These are phyloP conservation scores for Thalia dealbata DNA, from an alignment of 176 grass and related monocot species.

Conservation along the genomic window DNA sequence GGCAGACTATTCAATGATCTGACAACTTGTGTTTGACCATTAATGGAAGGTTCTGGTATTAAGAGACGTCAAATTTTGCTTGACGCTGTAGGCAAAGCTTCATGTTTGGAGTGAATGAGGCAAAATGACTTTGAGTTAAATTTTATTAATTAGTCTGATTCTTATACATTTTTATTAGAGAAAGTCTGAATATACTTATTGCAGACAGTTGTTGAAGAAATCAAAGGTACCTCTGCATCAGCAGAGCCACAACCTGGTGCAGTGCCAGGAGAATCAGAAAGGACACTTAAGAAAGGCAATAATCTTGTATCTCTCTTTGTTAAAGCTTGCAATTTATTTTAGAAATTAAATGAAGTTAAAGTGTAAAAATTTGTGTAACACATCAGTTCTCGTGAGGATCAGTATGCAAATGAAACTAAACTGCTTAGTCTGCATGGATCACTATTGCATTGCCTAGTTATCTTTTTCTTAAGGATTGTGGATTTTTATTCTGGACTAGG, in stretches of 20 bases:
- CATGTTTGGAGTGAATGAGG: not conserved
- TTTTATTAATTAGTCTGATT: not conserved
- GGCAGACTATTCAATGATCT: too few species aligned
- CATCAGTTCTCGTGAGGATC: too few species aligned
- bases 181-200: conserved; percentile 5
- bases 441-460: not conserved
- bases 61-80: too few species aligned
- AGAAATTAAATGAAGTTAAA: not conserved
- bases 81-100: too few species aligned
- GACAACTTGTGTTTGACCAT: too few species aligned
- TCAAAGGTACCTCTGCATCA: conserved; percentile 34
- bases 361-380: too few species aligned
- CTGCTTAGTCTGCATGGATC: too few species aligned
- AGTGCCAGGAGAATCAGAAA: conserved; percentile 50
- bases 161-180: too few species aligned
- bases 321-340: not conserved
- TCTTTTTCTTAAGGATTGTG: not conserved
- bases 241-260: conserved; percentile 37
- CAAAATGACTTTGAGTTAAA: not conserved
- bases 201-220: conserved; percentile 58
- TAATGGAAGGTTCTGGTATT: too few species aligned
- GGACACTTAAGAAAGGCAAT: conserved; percentile 56
- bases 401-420: too few species aligned
- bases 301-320: conserved; percentile 3
- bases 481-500: not conserved